A percentile compares a stretch with the other conserved stretches of the same genome.
Conservation (phyloP, 2,329 filamentous ascomycete species). For the Fusarium protoensiforme region DNA sequence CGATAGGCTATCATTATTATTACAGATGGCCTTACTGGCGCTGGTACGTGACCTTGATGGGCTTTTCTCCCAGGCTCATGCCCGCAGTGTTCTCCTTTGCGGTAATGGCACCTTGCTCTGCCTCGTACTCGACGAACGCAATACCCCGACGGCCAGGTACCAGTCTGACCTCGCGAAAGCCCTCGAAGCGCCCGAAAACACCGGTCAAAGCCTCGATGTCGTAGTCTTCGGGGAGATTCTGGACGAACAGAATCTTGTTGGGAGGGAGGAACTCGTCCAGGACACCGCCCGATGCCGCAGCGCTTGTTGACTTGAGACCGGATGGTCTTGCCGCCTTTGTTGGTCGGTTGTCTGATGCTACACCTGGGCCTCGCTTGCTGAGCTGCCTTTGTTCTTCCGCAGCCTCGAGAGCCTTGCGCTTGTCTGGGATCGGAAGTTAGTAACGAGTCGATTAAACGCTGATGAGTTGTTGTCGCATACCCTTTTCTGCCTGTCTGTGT, state of each 20-base stretch:
- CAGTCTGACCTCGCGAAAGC: slow-evolving; percentile 91
- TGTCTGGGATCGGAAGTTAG: slow-evolving; percentile 55
- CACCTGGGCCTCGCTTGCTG: slow-evolving; percentile 72
- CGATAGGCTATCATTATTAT: neutral
- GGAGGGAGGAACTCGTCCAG: slow-evolving; percentile 98
- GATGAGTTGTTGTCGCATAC: slow-evolving; percentile 59
- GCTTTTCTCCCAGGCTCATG: slow-evolving; percentile 80
- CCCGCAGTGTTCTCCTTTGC: slow-evolving; percentile 94
- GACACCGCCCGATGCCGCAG: slow-evolving; percentile 76
- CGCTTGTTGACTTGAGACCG: slow-evolving; percentile 81
- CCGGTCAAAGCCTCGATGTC: slow-evolving; percentile 81
- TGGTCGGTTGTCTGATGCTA: slow-evolving; percentile 64
- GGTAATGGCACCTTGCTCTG: slow-evolving; percentile 86
- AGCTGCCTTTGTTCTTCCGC: slow-evolving; percentile 82
- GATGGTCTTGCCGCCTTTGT: slow-evolving; percentile 69
- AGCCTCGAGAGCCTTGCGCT: slow-evolving; percentile 85
- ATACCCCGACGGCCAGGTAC: slow-evolving; percentile 89
- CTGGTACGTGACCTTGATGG: slow-evolving; percentile 97
- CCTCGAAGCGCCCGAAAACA: slow-evolving; percentile 90
- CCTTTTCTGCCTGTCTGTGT: slow-evolving; percentile 87
- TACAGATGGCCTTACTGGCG: slow-evolving; percentile 69
- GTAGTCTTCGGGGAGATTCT: slow-evolving; percentile 89
- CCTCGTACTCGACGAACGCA: slow-evolving; percentile 96
- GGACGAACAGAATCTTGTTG: slow-evolving; percentile 95
- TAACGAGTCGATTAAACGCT: neutral